Percentiles rank a stretch among this genome's conserved stretches.
phyloP scores from a whole-genome alignment of 2,329 filamentous ascomycete species.

The Cercospora sp. region DNA sequence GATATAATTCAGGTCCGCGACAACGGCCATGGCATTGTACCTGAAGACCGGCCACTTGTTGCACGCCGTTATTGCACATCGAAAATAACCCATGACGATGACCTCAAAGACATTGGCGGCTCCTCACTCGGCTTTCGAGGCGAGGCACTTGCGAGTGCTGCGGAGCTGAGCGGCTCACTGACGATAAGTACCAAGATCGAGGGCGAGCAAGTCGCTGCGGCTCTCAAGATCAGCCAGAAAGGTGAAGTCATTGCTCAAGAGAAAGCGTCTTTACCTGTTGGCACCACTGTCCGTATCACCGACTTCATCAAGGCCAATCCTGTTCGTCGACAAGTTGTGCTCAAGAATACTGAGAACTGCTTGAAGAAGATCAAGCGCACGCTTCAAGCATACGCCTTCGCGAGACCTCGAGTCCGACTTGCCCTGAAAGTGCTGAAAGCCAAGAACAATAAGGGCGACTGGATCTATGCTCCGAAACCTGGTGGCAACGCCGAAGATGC shows the following conservation, averaged over 20 bases:
- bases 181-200: slow-evolving; percentile 64
- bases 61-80: slow-evolving; percentile 72
- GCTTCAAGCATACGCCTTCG: slow-evolving; percentile 65
- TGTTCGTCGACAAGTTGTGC: slow-evolving; percentile 60
- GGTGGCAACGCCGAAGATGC: slow-evolving; percentile 57
- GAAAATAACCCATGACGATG: slow-evolving; percentile 66
- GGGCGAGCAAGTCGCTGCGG: slow-evolving; percentile 59
- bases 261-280: slow-evolving; percentile 59
- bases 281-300: slow-evolving; percentile 65
- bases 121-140: slow-evolving; percentile 73
- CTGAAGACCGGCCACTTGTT: slow-evolving; percentile 61
- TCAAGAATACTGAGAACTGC: slow-evolving; percentile 60
- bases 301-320: slow-evolving; percentile 62
- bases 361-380: slow-evolving; percentile 60
- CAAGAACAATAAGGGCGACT: slow-evolving; percentile 54
- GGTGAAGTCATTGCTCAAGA: slow-evolving; percentile 47
- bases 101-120: slow-evolving; percentile 59
- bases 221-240: slow-evolving; percentile 52
- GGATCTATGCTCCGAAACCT: slow-evolving; percentile 62
- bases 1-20: slow-evolving; percentile 70
- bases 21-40: slow-evolving; percentile 70
- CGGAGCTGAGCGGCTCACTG: slow-evolving; percentile 58
- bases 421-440: slow-evolving; percentile 60
- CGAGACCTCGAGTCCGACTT: slow-evolving; percentile 63
- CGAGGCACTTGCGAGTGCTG: slow-evolving; percentile 68